Percentiles rank a stretch among this genome's conserved stretches.
Conservation (phyloP, 2,329 filamentous ascomycete species). For the Fusarium sp. region DNA sequence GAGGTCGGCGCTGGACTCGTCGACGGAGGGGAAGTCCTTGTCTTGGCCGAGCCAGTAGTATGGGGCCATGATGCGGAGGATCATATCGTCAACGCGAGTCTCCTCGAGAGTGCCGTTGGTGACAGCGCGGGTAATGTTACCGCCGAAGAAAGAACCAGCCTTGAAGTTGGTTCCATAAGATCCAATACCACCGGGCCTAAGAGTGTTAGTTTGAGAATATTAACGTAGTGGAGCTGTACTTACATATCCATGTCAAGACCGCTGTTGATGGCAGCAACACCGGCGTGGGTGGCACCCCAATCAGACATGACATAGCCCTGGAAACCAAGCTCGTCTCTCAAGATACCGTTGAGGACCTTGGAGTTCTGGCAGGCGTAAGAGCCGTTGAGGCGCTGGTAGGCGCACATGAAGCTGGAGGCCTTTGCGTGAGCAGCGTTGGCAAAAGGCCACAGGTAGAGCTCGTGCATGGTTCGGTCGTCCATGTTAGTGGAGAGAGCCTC, state of each 20-base stretch:
- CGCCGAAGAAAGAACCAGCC: conserved; percentile 59
- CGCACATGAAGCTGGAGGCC: conserved; percentile 68
- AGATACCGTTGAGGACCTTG: conserved; percentile 77
- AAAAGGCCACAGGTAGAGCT: conserved; percentile 58
- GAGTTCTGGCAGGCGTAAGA: conserved; percentile 87
- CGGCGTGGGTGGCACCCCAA: conserved; percentile 81
- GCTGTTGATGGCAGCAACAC: conserved; percentile 74
- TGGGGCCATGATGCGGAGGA: conserved; percentile 66
- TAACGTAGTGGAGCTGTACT: not conserved
- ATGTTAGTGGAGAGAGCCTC: conserved; percentile 60
- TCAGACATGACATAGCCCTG: conserved; percentile 85
- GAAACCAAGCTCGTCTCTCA: conserved; percentile 85
- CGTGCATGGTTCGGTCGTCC: conserved; percentile 71
- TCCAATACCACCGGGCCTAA: conserved; percentile 56
- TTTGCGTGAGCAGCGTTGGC: conserved; percentile 52
- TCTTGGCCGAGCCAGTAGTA: conserved; percentile 66
- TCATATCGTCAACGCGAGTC: conserved; percentile 61
- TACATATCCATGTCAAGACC: conserved; percentile 74
- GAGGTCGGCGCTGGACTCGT: conserved; percentile 62
- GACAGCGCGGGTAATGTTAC: conserved; percentile 61
- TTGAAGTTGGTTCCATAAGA: conserved; percentile 49
- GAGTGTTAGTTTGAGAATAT: not conserved
- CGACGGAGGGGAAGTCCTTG: conserved; percentile 58
- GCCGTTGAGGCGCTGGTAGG: conserved; percentile 84
- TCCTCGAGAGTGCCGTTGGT: conserved; percentile 61